phyloP scores from a whole-genome alignment of 805 yeast genomes.

The Metschnikowia matae region DNA sequence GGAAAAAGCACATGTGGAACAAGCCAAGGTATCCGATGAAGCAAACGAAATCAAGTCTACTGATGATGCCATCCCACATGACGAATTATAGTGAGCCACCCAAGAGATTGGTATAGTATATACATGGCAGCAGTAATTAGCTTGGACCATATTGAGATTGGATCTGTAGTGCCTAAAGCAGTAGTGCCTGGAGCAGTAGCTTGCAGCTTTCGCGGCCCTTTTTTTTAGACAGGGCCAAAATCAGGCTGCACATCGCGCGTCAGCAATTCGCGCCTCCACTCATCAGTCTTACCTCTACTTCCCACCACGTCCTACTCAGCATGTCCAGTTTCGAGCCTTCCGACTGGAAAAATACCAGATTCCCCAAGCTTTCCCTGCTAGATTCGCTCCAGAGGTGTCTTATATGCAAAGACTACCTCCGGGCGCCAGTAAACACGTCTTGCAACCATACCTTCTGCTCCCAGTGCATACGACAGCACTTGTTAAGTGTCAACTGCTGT shows the following conservation, averaged over 20 bases:
- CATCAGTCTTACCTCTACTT: neutral
- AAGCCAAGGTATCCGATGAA: neutral
- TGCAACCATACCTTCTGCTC: conserved; percentile 93
- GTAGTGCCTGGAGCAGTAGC: neutral
- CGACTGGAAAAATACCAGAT: conserved; percentile 56
- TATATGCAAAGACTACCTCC: conserved; percentile 78
- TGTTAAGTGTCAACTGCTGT: conserved; percentile 58
- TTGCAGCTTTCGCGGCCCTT: neutral
- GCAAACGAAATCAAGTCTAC: neutral
- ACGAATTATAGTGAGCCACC: neutral
- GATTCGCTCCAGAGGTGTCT: conserved; percentile 78
- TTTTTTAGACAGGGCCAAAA: too few species aligned
- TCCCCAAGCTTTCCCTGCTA: conserved; percentile 56
- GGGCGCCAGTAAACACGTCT: conserved; percentile 75
- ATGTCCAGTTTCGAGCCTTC: conserved; percentile 48
- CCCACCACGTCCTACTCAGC: neutral
- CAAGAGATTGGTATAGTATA: neutral
- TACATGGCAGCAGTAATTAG: too few species aligned
- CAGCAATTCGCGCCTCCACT: conserved; percentile 2
- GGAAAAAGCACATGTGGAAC: too few species aligned
- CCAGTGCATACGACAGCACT: conserved; percentile 70
- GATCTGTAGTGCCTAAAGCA: too few species aligned
- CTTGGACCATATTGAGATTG: too few species aligned
- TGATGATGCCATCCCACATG: neutral
- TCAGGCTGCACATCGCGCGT: conserved; percentile 1